Evolutionary conservation across 192 early-diverging fungal species (phyloP), one percentile per base, ranked within the genome.

Genomic region (Entophlyctis helioformis): DNA sequence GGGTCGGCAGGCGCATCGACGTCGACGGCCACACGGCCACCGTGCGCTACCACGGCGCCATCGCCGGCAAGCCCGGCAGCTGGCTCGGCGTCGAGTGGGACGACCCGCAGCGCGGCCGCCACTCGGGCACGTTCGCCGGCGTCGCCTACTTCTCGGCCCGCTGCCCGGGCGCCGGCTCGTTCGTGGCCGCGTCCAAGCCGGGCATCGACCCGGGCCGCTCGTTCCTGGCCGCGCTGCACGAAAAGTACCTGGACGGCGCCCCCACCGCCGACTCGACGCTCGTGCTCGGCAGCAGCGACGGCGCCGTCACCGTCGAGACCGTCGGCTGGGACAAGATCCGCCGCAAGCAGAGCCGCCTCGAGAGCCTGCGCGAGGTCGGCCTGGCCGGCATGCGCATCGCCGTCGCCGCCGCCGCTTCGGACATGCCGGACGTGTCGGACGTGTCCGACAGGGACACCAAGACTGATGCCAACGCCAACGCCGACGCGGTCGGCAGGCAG

Each of bases 51-150:
- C 29, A 38, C 21, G 65, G 60, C 10, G n/a, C 48, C 29, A 31
- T 67, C 19, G 43, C 51, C 2, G 36, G 34, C n/a, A 25, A 26
- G 9, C 42, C 57, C 37, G 9, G 5, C 32, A 50, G 4, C 25
- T 71, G 65, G 66, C 50, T 48, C 32, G 66, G 66, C 38, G 29
- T 71, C 23, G 60, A 69, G 45, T 71, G 68, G 66, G 68, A 69
- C 37, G 61, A 69, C 45, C 43, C 66, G 8, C 13, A 48, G 5
- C 44, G 61, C 13, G 68, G 68, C 11, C 66, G 66, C 36, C 68
- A 71, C 50, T 59, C 53, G n/a, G 68, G 66, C 23, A 28, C 21
- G 18, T 43, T 60, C 29, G 23, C 54, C 22, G 50, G 46, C 29
- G 39, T 45, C 10, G 13, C 15, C 25, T 59, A 71, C 40, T 71